Evolutionary conservation across 441 rosid species (phyloP), one percentile per base, ranked within the genome.

Genomic region (Biscutella auriculata): DNA sequence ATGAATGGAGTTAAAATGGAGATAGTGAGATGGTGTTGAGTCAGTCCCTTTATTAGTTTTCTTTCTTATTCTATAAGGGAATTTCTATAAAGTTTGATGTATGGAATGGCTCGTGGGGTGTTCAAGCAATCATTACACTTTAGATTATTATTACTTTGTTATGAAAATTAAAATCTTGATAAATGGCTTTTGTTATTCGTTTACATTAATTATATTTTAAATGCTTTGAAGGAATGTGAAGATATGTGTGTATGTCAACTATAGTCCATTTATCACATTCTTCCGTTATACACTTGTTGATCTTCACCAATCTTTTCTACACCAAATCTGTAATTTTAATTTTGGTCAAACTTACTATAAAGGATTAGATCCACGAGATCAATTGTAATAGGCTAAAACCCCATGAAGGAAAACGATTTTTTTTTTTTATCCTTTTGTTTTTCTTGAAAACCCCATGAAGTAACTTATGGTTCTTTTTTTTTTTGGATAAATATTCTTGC

Each of bases 51-150:
- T 56, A 15, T n/a, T 55, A 41, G 48, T 62, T 55, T 47, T 55
- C 26, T 47, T 61, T 37, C n/a, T n/a, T n/a, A n/a, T n/a, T n/a
- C n/a, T n/a, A n/a, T 42, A 41, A 17, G 58, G 74, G 69, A 59
- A 62, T n/a, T n/a, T n/a, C n/a, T 48, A 34, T 26, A 35, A 68
- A 62, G n/a, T 57, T 57, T 55, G 64, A 47, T 42, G 35, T 57
- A 56, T 58, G n/a, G 62, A 53, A 70, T 59, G 68, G 74, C 77
- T 76, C 78, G 74, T 79, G 81, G 81, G 81, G 60, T 79, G 84
- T 73, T 76, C 21, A 14, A 39, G 67, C 45, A 66, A 66, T 73
- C 57, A 60, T 66, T 23, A 19, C 69, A 45, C 66, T 70, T 70
- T 33, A 25, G 49, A 46, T 43, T 44, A 60, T 37, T 27, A 3